phyloP scores from a whole-genome alignment of 2,329 filamentous ascomycete species.

The Aspergillus pseudoterreus region DNA sequence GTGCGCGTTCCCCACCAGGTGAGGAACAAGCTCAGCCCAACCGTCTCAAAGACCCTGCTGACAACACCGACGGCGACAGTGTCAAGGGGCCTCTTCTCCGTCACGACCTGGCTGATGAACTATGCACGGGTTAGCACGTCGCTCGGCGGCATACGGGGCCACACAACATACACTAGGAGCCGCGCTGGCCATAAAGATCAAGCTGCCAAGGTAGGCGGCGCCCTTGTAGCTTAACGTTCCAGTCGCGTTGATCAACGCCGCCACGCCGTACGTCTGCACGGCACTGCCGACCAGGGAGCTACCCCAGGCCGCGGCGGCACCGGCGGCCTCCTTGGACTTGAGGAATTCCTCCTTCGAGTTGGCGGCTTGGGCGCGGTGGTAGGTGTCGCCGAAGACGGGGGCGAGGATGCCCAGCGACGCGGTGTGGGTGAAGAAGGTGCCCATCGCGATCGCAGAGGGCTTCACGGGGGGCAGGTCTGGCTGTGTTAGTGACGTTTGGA shows the following conservation, averaged over 20 bases:
- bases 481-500: background rate
- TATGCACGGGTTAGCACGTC: slow-evolving; percentile 36
- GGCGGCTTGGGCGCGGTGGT: slow-evolving; percentile 84
- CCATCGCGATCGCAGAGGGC: slow-evolving; percentile 95
- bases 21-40: slow-evolving; percentile 85
- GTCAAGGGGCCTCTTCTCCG: slow-evolving; percentile 88
- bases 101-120: slow-evolving; percentile 82
- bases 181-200: slow-evolving; percentile 89
- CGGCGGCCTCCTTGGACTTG: slow-evolving; percentile 85
- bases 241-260: slow-evolving; percentile 88
- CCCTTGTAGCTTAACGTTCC: slow-evolving; percentile 96
- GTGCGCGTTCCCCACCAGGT: slow-evolving; percentile 97
- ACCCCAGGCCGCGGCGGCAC: slow-evolving; percentile 84
- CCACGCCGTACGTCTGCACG: slow-evolving; percentile 84
- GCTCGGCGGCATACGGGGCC: background rate
- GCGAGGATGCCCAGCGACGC: slow-evolving; percentile 82
- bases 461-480: slow-evolving; percentile 80
- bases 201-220: slow-evolving; percentile 82
- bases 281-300: slow-evolving; percentile 85
- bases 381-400: slow-evolving; percentile 90
- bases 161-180: slow-evolving; percentile 70
- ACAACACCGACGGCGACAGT: slow-evolving; percentile 81
- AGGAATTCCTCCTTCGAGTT: slow-evolving; percentile 97
- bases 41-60: slow-evolving; percentile 85
- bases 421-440: slow-evolving; percentile 92